A percentile compares a stretch with the other conserved stretches of the same genome.
These are phyloP conservation scores for Murraya koenigii DNA, from an alignment of 345 rosid species.

Conservation along the genomic window DNA sequence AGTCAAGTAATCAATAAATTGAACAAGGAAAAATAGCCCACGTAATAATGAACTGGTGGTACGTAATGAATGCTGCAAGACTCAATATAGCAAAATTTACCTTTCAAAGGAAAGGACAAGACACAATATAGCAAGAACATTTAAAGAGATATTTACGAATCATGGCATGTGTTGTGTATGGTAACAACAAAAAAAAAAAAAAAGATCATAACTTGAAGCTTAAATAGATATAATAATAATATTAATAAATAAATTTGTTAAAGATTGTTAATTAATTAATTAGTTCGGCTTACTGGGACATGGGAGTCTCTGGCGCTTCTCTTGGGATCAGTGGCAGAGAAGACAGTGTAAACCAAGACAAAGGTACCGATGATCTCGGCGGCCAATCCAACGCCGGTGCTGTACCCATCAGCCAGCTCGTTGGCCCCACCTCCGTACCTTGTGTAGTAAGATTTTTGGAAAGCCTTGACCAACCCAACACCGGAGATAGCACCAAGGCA, in stretches of 20 bases:
- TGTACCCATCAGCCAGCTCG: constrained; percentile 48
- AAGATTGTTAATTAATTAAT: background rate
- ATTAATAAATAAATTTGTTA: no score
- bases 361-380: constrained; percentile 92
- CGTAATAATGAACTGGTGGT: no score
- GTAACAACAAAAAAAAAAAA: no score
- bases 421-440: constrained; percentile 73
- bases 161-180: no score
- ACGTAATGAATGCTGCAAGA: background rate
- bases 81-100: no score
- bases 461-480: constrained; percentile 70
- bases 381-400: constrained; percentile 53
- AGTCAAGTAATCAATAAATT: background rate
- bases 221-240: background rate
- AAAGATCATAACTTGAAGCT: background rate
- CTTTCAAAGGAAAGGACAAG: no score
- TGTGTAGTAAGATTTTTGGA: constrained; percentile 52
- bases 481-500: constrained; percentile 80
- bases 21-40: no score
- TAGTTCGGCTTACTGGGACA: constrained; percentile 55
- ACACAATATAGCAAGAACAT: no score
- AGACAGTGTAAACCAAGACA: constrained; percentile 81
- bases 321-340: constrained; percentile 90
- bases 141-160: no score
- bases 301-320: constrained; percentile 86